Percentiles rank a stretch among this genome's conserved stretches.
Evolutionary conservation across 179 eudicot genomes (phyloP).

Genomic region (Amaranthus tricolor): DNA sequence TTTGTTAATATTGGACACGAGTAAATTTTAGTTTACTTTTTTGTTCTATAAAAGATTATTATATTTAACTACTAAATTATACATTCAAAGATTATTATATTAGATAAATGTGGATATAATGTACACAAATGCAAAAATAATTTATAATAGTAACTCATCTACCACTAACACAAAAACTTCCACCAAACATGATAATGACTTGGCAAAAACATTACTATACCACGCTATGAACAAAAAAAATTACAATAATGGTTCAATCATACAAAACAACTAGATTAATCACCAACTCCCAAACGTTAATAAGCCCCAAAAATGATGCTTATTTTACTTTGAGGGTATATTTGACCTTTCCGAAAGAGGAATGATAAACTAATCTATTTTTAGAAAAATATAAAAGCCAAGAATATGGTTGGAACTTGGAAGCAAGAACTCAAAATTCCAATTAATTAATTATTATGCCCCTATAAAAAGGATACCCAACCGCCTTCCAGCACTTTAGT

Average conservation of each 20-base stretch:
- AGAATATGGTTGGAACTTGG: slow-evolving; percentile 8
- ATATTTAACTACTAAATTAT: too few species aligned
- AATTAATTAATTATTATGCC: slow-evolving; percentile 10
- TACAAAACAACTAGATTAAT: slow-evolving; percentile 16
- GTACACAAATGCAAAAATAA: too few species aligned
- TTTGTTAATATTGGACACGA: too few species aligned
- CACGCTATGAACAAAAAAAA: background rate
- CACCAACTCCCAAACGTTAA: background rate
- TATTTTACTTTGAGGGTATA: slow-evolving; percentile 13
- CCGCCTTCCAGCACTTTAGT: slow-evolving; percentile 20
- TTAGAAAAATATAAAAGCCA: background rate
- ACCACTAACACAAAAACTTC: background rate
- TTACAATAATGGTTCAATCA: slow-evolving; percentile 24
- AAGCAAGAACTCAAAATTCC: too few species aligned
- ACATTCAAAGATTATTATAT: too few species aligned
- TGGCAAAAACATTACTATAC: background rate
- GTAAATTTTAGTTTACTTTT: too few species aligned
- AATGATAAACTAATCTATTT: background rate
- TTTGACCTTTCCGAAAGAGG: slow-evolving; percentile 14
- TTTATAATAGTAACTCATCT: too few species aligned
- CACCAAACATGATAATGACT: slow-evolving; percentile 11
- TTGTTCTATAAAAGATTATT: too few species aligned
- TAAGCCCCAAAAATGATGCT: slow-evolving; percentile 1
- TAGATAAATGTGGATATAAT: too few species aligned
- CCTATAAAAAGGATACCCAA: slow-evolving; percentile 15